phyloP scores from a whole-genome alignment of 208 protist genomes.

The Blastocrithidia nonstop region DNA sequence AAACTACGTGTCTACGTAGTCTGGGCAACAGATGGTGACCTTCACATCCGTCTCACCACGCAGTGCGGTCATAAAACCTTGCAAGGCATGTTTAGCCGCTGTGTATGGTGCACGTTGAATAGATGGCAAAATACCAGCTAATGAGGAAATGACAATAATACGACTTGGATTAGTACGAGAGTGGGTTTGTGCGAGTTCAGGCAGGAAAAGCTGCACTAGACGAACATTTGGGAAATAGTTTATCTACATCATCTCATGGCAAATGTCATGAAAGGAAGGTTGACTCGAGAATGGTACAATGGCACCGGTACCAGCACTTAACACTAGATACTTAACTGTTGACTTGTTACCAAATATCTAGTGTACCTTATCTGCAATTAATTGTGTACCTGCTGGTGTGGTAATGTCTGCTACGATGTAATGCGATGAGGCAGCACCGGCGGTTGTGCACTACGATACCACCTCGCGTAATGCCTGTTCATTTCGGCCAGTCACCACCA shows the following conservation, averaged over 20 bases:
- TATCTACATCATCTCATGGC: conserved; percentile 62
- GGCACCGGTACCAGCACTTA: conserved; percentile 68
- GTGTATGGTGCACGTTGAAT: conserved; percentile 63
- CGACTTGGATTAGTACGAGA: conserved; percentile 21
- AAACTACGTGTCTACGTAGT: conserved; percentile 78
- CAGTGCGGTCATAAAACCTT: conserved; percentile 78
- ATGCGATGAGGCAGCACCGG: conserved; percentile 30
- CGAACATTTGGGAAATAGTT: conserved; percentile 81
- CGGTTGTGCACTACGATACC: conserved; percentile 13
- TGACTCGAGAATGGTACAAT: conserved; percentile 49
- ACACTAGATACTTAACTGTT: conserved; percentile 47
- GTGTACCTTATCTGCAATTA: conserved; percentile 10
- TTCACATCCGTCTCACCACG: conserved; percentile 50
- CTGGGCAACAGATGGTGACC: conserved; percentile 70
- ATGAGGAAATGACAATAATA: conserved; percentile 60
- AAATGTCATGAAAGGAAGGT: conserved; percentile 28
- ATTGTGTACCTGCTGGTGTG: conserved; percentile 14
- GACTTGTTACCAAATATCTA: conserved; percentile 3
- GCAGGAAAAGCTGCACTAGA: conserved; percentile 49
- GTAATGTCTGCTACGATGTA: conserved; percentile 48
- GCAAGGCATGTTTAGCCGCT: conserved; percentile 73
- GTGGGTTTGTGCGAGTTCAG: conserved; percentile 20
- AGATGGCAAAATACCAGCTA: conserved; percentile 64
- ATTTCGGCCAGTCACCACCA: conserved; percentile 67
- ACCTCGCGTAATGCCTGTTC: conserved; percentile 15